Percentiles rank a stretch among this genome's conserved stretches.
phyloP scores from a whole-genome alignment of 2,329 filamentous ascomycete genomes.

The Exserohilum rostratum region DNA sequence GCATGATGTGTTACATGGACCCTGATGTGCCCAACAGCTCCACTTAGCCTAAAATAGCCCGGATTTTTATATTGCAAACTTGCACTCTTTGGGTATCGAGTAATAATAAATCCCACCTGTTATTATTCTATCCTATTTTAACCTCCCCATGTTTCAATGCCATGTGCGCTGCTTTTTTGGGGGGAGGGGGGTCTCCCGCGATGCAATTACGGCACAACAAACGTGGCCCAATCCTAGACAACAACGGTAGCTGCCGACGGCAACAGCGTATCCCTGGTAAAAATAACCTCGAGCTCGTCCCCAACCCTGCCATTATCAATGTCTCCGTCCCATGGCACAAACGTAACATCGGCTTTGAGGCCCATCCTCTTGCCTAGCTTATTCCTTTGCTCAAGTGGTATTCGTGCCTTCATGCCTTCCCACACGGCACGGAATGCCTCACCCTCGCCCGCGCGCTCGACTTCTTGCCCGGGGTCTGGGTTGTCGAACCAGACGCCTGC shows the following conservation, averaged over 20 bases:
- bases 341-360: slow-evolving; percentile 22
- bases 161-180: too few species aligned
- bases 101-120: too few species aligned
- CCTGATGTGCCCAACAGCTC: too few species aligned
- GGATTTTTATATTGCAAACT: too few species aligned
- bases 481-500: slow-evolving; percentile 39
- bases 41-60: not conserved
- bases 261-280: slow-evolving; percentile 18
- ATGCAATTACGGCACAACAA: too few species aligned
- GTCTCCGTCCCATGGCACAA: slow-evolving; percentile 42
- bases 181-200: too few species aligned
- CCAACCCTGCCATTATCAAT: slow-evolving; percentile 39
- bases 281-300: slow-evolving; percentile 44
- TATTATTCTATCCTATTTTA: too few species aligned
- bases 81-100: too few species aligned
- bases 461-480: slow-evolving; percentile 17
- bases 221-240: too few species aligned
- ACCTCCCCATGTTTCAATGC: too few species aligned
- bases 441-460: slow-evolving; percentile 35
- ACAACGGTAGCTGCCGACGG: too few species aligned
- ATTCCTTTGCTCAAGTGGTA: slow-evolving; percentile 11
- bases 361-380: slow-evolving; percentile 15
- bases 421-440: slow-evolving; percentile 42
- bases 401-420: slow-evolving; percentile 22
- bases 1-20: too few species aligned